Percentiles rank a stretch among this genome's conserved stretches.
Conservation (phyloP, 78 protist species). For the Guillardia theta region DNA sequence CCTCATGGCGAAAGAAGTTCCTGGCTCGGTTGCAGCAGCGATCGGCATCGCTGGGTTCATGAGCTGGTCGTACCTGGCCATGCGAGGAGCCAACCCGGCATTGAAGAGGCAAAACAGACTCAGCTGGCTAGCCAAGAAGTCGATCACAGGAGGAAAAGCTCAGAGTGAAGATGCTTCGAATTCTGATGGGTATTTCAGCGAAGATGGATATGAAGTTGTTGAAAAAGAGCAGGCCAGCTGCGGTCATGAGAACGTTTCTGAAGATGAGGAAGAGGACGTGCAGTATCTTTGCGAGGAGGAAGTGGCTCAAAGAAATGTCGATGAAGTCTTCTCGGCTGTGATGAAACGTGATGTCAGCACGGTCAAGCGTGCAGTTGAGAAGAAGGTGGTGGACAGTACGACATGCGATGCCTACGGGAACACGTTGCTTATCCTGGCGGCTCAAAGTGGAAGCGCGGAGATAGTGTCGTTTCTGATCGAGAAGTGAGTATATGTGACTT, state of each 20-base stretch:
- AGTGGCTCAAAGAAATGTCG: neutral
- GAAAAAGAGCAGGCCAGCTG: neutral
- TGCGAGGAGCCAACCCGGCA: neutral
- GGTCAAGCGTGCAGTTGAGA: neutral
- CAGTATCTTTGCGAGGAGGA: neutral
- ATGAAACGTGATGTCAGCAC: neutral
- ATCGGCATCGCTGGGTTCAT: neutral
- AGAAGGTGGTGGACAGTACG: neutral
- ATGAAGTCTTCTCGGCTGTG: neutral
- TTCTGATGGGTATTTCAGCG: neutral
- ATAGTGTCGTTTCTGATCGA: neutral
- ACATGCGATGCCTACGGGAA: neutral
- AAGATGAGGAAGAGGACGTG: neutral
- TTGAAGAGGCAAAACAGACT: neutral
- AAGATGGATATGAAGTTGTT: neutral
- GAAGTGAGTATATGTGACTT: neutral
- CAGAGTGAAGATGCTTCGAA: too few relatives aligned
- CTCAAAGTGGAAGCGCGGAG: neutral
- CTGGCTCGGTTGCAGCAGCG: neutral
- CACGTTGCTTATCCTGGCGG: neutral
- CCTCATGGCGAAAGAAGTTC: neutral
- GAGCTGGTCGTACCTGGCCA: neutral
- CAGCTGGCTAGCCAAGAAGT: neutral
- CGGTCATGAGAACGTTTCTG: neutral
- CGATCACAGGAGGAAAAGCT: too few relatives aligned